Evolutionary conservation across 805 yeast genomes (phyloP).

Genomic region (Metschnikowia vanudenii): DNA sequence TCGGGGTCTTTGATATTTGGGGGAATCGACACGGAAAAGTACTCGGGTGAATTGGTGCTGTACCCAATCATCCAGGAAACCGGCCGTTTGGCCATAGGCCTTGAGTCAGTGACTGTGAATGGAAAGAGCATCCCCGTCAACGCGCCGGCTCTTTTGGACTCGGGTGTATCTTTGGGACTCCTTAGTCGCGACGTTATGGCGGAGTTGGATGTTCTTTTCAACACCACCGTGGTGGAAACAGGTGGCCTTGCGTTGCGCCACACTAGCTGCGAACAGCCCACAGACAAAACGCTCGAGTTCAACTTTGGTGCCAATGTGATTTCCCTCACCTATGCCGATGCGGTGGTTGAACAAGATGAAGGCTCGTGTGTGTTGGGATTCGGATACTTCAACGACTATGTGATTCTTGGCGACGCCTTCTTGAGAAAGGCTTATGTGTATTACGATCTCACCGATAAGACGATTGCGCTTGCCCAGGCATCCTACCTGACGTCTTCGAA

Average conservation of each 20-base stretch:
- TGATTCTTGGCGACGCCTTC: slow-evolving; percentile 19
- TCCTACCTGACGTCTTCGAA: slow-evolving; percentile 11
- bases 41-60: slow-evolving; percentile 16
- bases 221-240: slow-evolving; percentile 7
- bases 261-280: slow-evolving; percentile 17
- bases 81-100: slow-evolving; percentile 6
- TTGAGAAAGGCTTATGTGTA: slow-evolving; percentile 20
- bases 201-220: slow-evolving; percentile 12
- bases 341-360: slow-evolving; percentile 8
- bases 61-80: slow-evolving; percentile 11
- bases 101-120: slow-evolving; percentile 7
- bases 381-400: slow-evolving; percentile 8
- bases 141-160: slow-evolving; percentile 13
- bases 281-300: slow-evolving; percentile 13
- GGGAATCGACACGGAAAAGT: slow-evolving; percentile 42
- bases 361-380: slow-evolving; percentile 16
- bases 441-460: slow-evolving; percentile 17
- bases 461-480: slow-evolving; percentile 18
- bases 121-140: slow-evolving; percentile 8
- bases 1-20: slow-evolving; percentile 40
- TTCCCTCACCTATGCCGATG: slow-evolving; percentile 9
- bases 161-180: slow-evolving; percentile 15
- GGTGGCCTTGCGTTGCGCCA: slow-evolving; percentile 10
- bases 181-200: slow-evolving; percentile 8
- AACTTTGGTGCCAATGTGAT: slow-evolving; percentile 13